Base-by-base conservation (phyloP, 2,329 filamentous ascomycete species). In the Xylaria sp. region DNA sequence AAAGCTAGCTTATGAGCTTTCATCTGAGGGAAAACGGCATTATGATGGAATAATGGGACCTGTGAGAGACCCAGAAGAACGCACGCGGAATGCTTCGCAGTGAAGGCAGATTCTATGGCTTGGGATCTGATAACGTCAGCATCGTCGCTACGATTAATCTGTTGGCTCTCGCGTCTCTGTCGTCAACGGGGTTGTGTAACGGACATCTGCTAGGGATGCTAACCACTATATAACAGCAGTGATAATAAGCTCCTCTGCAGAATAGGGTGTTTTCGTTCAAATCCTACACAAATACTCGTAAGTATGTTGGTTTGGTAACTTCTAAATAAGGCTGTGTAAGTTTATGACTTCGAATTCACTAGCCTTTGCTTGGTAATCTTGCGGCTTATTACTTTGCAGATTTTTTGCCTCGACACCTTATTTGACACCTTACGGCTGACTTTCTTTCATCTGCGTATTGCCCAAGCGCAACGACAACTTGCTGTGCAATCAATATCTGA, bases 81-180 rank as follows among this genome's bases (percentile, higher is more conserved):
- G 4, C 36, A 23, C 38, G 15, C 9, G 54, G 15, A 40, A 48
- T 33, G 26, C 46, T 23, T 13, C 46, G 38, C 15, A 23, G 26
- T 51, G 23, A 9, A 13, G 13, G 9, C 49, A 53, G 3, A 38
- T 38, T 38, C 6, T 33, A 26, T 33, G 15, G 49, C 49, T 33
- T 53, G 4, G 46, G 36, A 4, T n/a, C 51, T 49, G 17, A 20
- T 40, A 48, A 44, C 20, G 40, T 49, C 54, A 42, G 46, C 31
- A 33, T 67, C 65, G 65, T 57, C 33, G 60, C 42, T 23, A 57
- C 60, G 61, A 59, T 38, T 1, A 7, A 17, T 9, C 33, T 49
- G 42, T 60, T 31, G 54, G 60, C 56, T 53, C 7, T 26, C 36
- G 13, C 4, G 9, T 40, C 28, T 6, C n/a, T n/a, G 20, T 20